Evolutionary conservation across 148 eudicot species (phyloP).

Genomic region (Pouteria glomerata): DNA sequence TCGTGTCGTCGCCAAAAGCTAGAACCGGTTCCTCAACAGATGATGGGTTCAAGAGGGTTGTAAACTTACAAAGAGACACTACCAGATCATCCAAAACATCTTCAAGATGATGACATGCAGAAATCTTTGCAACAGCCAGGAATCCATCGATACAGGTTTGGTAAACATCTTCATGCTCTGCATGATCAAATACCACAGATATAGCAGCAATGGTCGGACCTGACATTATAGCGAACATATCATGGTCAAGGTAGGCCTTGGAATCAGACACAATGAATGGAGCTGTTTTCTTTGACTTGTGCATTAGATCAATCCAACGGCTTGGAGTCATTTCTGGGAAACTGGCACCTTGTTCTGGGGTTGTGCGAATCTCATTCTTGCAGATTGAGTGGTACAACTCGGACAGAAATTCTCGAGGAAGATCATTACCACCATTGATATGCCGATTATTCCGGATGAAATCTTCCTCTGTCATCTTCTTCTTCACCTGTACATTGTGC

Average conservation of each 20-base stretch:
- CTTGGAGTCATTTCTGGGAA: conserved; percentile 62
- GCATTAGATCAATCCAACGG: conserved; percentile 81
- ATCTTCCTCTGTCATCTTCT: conserved; percentile 94
- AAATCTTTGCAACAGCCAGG: conserved; percentile 76
- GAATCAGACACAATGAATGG: conserved; percentile 67
- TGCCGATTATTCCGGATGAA: conserved; percentile 81
- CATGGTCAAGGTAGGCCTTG: conserved; percentile 72
- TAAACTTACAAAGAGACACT: conserved; percentile 85
- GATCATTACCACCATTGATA: conserved; percentile 90
- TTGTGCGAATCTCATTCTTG: conserved; percentile 79
- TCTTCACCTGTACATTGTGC: conserved; percentile 92
- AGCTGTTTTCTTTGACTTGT: conserved; percentile 63
- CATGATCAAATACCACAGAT: conserved; percentile 90
- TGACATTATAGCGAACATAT: conserved; percentile 83
- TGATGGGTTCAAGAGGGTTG: conserved; percentile 68
- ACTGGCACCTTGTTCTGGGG: conserved; percentile 69
- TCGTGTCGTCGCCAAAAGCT: conserved; percentile 71
- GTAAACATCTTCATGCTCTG: conserved; percentile 73
- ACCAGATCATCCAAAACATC: conserved; percentile 85
- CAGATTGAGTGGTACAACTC: conserved; percentile 79
- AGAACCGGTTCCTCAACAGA: conserved; percentile 76
- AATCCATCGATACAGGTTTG: conserved; percentile 90
- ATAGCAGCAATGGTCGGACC: conserved; percentile 96
- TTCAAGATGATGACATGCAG: conserved; percentile 72
- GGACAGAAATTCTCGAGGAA: conserved; percentile 73